Evolutionary conservation across 176 grass and related monocot species (phyloP).

Genomic region (Musa beccarii): DNA sequence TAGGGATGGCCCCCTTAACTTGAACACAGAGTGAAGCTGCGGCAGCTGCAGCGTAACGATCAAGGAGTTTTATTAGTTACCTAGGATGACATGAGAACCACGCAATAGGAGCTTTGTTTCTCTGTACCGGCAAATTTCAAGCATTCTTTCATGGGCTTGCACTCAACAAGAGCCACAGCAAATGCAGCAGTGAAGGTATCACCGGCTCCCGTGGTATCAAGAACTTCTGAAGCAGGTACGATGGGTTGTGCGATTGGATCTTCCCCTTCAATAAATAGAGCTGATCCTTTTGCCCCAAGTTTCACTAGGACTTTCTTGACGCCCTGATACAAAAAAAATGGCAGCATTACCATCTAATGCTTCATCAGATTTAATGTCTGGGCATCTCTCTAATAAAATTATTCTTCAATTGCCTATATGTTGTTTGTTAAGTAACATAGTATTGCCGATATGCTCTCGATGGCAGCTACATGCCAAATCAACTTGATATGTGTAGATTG

Average conservation of each 20-base stretch:
- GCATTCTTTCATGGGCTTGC: constrained; percentile 70
- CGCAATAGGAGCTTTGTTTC: constrained; percentile 1
- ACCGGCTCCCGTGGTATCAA: constrained; percentile 85
- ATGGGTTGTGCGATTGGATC: constrained; percentile 53
- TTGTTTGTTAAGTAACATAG: too few relatives aligned
- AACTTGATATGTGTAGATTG: too few relatives aligned
- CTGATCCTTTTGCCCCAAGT: constrained; percentile 83
- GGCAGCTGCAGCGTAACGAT: constrained; percentile 55
- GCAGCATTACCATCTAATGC: neutral
- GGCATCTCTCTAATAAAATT: neutral
- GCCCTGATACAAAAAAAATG: constrained; percentile 23
- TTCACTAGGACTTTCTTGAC: constrained; percentile 81
- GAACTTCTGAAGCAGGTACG: constrained; percentile 61
- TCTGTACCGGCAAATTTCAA: constrained; percentile 80
- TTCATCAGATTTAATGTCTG: neutral
- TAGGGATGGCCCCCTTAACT: constrained; percentile 90
- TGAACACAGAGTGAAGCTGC: constrained; percentile 76
- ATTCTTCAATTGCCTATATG: neutral
- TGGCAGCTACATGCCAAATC: too few relatives aligned
- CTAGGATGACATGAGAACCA: neutral
- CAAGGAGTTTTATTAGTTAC: constrained; percentile 2
- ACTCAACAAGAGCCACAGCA: constrained; percentile 78
- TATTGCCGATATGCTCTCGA: too few relatives aligned
- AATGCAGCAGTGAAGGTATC: constrained; percentile 98
- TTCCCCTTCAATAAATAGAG: constrained; percentile 79